Base-by-base conservation (phyloP, 179 eudicot species). In the Silene vulgaris region DNA sequence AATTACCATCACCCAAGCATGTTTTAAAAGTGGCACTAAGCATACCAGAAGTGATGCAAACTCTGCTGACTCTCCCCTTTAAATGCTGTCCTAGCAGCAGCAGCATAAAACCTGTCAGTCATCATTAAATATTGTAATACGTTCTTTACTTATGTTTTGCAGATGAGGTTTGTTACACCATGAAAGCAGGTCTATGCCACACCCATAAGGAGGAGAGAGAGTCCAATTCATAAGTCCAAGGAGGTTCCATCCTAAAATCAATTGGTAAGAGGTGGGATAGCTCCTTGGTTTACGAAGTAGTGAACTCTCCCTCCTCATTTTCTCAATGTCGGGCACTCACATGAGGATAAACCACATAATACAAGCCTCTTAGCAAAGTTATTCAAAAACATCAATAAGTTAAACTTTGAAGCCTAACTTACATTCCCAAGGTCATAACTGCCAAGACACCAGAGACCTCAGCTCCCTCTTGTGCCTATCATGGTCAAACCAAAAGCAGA, bases 391-490 rank as follows among this genome's bases (percentile, higher is more conserved):
- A 43, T 0, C 0, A 54, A 75, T 69, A 76, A 8, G 1, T n/a
- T 8, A 3, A 71, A 77, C 71, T 79, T 23, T 17, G 9, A 75
- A 76, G 75, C 70, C 63, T 65, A 59, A 80, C 96, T 85, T 88
- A 92, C 99, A 95, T 95, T 50, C 99, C 99, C 75, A 95, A 81
- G 59, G 97, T 95, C 99, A 92, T 95, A 81, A 92, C 96, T 30
- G 97, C 84, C 82, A 95, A 80, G 52, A 95, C 97, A 57, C 99
- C 99, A 80, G 99, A 95, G 75, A 95, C 89, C 75, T 84, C 88
- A 72, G 84, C 84, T 65, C 84, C 96, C 72, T 92, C 97, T 86
- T 92, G 99, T 76, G 95, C 96, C 99, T 95, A 79, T 72, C 65
- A 82, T 50, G 68, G 40, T 29, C 23, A 75, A 76, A 56, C 54